Conservation (phyloP, 495 filamentous ascomycete genomes). For the Trichoderma parareesei region DNA sequence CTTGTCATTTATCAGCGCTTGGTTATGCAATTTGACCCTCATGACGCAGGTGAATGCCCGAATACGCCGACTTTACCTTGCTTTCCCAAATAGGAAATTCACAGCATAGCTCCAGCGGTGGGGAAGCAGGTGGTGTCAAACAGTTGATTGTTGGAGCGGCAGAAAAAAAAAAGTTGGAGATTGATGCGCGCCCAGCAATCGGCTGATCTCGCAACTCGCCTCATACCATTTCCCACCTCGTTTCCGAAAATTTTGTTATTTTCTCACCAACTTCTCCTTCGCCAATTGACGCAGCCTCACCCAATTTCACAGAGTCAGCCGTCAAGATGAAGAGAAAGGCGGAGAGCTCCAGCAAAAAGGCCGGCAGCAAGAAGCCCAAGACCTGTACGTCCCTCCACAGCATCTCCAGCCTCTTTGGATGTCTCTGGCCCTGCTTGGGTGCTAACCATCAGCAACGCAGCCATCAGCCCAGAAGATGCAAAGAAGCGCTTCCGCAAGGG, state of each 20-base stretch:
- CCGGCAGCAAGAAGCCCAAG: constrained; percentile 32
- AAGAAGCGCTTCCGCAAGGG: constrained; percentile 60
- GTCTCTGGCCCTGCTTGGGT: constrained; percentile 12
- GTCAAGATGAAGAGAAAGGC: constrained; percentile 42
- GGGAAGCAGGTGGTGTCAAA: background rate
- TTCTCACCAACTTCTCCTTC: background rate
- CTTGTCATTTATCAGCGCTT: too few species aligned
- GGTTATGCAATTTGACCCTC: too few species aligned
- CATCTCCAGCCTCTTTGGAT: constrained; percentile 8
- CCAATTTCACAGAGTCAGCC: background rate
- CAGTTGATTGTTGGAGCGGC: background rate
- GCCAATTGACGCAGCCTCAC: background rate
- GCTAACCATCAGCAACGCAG: constrained; percentile 22
- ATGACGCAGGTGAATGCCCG: background rate
- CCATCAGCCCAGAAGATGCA: constrained; percentile 35
- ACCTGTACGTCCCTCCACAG: constrained; percentile 25
- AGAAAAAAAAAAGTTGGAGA: constrained; percentile 10
- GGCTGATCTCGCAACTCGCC: constrained; percentile 8
- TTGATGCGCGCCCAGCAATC: background rate
- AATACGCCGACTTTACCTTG: background rate
- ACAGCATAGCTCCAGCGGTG: background rate
- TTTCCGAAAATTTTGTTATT: background rate
- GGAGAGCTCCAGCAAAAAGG: constrained; percentile 27
- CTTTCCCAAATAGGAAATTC: constrained; percentile 1
- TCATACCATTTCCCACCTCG: constrained; percentile 6